Conservation (phyloP, 306 rosid genomes). For the Canavalia ensiformis region DNA sequence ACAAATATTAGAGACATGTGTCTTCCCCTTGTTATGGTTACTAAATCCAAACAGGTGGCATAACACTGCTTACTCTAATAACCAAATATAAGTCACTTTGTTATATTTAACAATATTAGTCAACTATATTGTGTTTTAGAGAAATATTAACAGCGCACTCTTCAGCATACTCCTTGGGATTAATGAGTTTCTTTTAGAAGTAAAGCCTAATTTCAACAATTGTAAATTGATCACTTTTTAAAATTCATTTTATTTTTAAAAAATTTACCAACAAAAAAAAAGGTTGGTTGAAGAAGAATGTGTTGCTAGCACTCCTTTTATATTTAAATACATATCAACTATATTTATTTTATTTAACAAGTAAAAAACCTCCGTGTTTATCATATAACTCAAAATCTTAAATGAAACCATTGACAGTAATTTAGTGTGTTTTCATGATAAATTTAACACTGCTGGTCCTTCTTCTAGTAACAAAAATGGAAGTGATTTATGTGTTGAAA, state of each 20-base stretch:
- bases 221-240: too few relatives aligned
- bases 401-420: background rate
- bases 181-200: too few relatives aligned
- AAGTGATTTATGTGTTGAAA: conserved; percentile 11
- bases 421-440: conserved; percentile 4
- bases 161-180: too few relatives aligned
- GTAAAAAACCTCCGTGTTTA: background rate
- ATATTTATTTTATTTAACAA: background rate
- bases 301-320: background rate
- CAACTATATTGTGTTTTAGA: background rate
- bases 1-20: conserved; percentile 4
- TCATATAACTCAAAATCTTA: conserved; percentile 25
- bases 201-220: too few relatives aligned
- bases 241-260: too few relatives aligned
- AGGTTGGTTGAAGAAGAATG: too few relatives aligned
- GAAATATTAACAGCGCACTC: too few relatives aligned
- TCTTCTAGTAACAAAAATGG: background rate
- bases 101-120: background rate
- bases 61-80: conserved; percentile 4
- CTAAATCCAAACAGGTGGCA: background rate
- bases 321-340: background rate
- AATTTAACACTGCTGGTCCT: background rate
- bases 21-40: conserved; percentile 11
- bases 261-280: too few relatives aligned
- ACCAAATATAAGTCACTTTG: conserved; percentile 4